Evolutionary conservation across 371 early-diverging fungal genomes (phyloP).

Genomic region (Mortierella sp.): DNA sequence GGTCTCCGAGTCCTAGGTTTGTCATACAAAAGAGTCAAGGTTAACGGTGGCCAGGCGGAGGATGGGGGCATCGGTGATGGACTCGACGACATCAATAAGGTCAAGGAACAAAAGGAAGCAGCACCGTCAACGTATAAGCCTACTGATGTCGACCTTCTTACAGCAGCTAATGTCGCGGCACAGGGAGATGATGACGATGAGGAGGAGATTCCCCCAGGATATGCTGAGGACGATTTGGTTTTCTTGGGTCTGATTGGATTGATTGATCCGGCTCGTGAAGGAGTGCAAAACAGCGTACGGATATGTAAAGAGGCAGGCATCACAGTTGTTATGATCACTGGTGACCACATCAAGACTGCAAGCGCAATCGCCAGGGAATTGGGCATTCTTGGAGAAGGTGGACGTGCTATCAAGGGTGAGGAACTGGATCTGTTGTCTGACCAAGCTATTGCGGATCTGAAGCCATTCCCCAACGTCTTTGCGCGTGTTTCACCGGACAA

Average conservation of each 20-base stretch:
- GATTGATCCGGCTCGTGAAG: conserved; percentile 78
- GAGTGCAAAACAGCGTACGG: conserved; percentile 69
- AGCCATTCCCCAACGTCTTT: conserved; percentile 78
- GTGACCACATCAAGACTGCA: conserved; percentile 81
- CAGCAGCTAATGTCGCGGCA: conserved; percentile 41
- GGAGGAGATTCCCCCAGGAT: conserved; percentile 36
- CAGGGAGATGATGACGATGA: conserved; percentile 42
- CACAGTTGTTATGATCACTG: conserved; percentile 83
- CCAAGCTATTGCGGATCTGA: conserved; percentile 63
- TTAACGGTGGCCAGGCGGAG: conserved; percentile 53
- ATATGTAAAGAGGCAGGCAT: conserved; percentile 79
- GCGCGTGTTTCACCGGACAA: conserved; percentile 90
- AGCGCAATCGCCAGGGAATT: conserved; percentile 77
- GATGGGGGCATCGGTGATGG: conserved; percentile 52
- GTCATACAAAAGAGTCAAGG: conserved; percentile 63
- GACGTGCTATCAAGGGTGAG: conserved; percentile 65
- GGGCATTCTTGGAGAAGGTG: conserved; percentile 65
- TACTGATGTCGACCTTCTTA: conserved; percentile 40
- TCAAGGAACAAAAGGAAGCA: conserved; percentile 48
- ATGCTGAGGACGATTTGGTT: conserved; percentile 65
- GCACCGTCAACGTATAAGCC: conserved; percentile 33
- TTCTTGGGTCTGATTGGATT: conserved; percentile 85
- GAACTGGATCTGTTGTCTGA: conserved; percentile 74
- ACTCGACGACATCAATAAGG: conserved; percentile 57
- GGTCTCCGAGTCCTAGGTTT: conserved; percentile 85